Conservation (phyloP, 2,329 filamentous ascomycete species). For the Cladosporium sp. region DNA sequence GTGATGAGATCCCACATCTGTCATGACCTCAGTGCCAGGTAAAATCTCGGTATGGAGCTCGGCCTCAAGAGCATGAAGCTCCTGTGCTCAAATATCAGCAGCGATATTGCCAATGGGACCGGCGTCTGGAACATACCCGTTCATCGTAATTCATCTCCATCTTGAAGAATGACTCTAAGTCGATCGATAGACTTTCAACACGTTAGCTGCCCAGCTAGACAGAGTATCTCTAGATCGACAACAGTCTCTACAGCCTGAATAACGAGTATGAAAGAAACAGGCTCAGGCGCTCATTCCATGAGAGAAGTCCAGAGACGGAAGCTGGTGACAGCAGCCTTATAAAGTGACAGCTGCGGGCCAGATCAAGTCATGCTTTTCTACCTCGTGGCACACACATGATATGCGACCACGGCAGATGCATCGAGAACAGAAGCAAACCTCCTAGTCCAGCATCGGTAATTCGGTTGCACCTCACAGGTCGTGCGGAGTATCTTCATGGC, state of each 20-base stretch:
- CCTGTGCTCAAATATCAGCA: conserved; percentile 27
- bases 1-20: conserved; percentile 58
- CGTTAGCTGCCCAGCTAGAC: too few species aligned
- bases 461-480: background rate
- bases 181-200: too few species aligned
- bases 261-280: too few species aligned
- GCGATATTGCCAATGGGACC: background rate
- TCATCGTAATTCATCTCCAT: conserved; percentile 50
- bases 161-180: conserved; percentile 12
- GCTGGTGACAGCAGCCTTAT: too few species aligned
- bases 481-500: background rate
- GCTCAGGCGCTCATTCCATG: too few species aligned
- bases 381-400: background rate
- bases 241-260: too few species aligned
- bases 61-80: conserved; percentile 44
- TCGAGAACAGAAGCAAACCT: background rate
- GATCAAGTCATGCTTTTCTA: background rate
- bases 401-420: background rate
- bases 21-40: conserved; percentile 58
- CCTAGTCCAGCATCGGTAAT: background rate
- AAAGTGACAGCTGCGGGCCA: too few species aligned
- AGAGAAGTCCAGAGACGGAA: too few species aligned
- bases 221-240: too few species aligned
- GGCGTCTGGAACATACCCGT: conserved; percentile 25
- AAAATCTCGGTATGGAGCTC: conserved; percentile 53